Evolutionary conservation across 2,329 filamentous ascomycete species (phyloP).

Genomic region (Myriosclerotinia duriaeana): DNA sequence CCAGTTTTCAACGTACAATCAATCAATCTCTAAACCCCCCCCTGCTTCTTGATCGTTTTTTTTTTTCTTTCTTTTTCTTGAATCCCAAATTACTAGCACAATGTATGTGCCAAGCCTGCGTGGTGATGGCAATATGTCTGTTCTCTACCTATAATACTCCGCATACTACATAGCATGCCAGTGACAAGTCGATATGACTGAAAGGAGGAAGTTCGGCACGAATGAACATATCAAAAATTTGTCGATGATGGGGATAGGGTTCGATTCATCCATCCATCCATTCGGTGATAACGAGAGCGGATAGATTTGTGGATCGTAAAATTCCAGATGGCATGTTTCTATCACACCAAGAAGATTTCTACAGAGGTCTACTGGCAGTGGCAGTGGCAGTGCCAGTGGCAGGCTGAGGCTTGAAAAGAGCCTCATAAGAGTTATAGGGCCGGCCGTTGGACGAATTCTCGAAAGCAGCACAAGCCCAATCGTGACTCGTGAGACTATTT

Average conservation of each 20-base stretch:
- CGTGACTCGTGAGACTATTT: too few species aligned
- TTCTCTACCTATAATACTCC: not conserved
- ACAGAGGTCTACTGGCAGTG: slow-evolving; percentile 6
- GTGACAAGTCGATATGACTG: not conserved
- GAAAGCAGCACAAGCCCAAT: too few species aligned
- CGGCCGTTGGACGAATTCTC: too few species aligned
- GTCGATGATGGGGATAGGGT: too few species aligned
- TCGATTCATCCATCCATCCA: too few species aligned
- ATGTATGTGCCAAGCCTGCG: slow-evolving; percentile 11
- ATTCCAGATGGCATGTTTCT: slow-evolving; percentile 2
- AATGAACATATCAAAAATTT: not conserved
- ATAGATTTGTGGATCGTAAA: not conserved
- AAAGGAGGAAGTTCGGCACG: not conserved
- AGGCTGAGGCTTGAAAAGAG: too few species aligned
- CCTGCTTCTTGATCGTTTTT: not conserved
- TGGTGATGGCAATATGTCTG: not conserved
- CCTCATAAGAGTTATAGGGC: too few species aligned
- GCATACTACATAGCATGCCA: not conserved
- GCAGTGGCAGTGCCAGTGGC: too few species aligned
- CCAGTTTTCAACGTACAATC: too few species aligned
- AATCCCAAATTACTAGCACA: not conserved
- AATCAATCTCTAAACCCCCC: too few species aligned
- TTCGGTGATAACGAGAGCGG: too few species aligned
- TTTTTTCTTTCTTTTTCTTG: too few species aligned
- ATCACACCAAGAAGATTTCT: not conserved